Evolutionary conservation across 169 alveolate genomes (phyloP).

Genomic region (Plasmodium vinckei): DNA sequence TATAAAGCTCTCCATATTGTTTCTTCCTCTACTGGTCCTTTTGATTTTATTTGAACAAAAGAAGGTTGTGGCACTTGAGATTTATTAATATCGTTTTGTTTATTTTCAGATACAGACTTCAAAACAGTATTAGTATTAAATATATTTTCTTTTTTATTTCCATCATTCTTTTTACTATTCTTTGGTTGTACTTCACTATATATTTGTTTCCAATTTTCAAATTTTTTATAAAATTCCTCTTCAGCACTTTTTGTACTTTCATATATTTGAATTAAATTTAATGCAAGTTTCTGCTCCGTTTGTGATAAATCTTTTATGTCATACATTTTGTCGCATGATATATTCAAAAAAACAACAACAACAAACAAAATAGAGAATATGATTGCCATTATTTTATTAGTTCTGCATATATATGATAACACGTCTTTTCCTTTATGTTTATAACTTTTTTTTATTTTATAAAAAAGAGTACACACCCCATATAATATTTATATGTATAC

Average conservation of each 20-base stretch:
- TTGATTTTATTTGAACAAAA: slow-evolving; percentile 46
- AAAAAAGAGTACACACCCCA: too few relatives aligned
- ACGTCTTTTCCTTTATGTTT: too few relatives aligned
- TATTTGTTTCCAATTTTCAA: slow-evolving; percentile 16
- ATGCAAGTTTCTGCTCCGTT: slow-evolving; percentile 31
- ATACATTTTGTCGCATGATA: slow-evolving; percentile 9
- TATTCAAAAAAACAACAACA: not conserved
- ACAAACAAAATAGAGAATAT: not conserved
- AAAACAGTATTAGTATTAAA: not conserved
- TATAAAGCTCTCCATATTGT: slow-evolving; percentile 73
- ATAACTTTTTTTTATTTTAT: too few relatives aligned
- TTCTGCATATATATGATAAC: not conserved
- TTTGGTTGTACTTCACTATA: slow-evolving; percentile 25
- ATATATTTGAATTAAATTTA: slow-evolving; percentile 31
- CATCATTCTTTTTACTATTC: not conserved
- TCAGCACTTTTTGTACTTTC: slow-evolving; percentile 17
- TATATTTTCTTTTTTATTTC: not conserved
- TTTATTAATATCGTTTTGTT: not conserved
- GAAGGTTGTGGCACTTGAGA: not conserved
- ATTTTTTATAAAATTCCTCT: slow-evolving; percentile 24
- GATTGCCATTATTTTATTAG: not conserved
- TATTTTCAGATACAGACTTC: not conserved
- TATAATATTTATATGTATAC: too few relatives aligned
- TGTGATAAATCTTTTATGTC: slow-evolving; percentile 10
- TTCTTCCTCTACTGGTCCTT: slow-evolving; percentile 74